Evolutionary conservation across 306 rosid genomes (phyloP), one percentile per base, ranked within the genome.

Genomic region (Ormosia semicastrata): DNA sequence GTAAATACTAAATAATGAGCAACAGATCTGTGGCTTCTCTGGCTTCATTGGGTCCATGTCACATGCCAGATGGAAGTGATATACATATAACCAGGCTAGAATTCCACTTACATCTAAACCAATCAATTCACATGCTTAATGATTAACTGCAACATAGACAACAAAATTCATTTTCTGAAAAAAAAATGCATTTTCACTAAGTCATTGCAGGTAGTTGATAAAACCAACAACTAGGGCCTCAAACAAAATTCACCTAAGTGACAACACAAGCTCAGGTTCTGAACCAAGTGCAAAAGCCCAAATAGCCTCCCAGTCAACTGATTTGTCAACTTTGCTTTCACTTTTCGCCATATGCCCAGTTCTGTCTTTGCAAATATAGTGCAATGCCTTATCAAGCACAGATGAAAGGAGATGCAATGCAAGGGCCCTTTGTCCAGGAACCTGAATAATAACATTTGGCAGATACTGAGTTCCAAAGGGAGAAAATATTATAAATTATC

Each of bases 201-300:
- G 8, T 69, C 34, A 59, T 40, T 56, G 79, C 24, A 65, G 33
- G 59, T 39, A 52, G 66, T 49, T 59, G 60, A 76, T 56, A 40
- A 79, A 71, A 66, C 81, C 65, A 87, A 63, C 57, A 85, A 52
- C 49, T 66, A 8, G 62, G 40, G 70, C 63, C 34, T 84, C 74
- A 73, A 70, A 37, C 50, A 66, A 74, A 56, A 78, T 40, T 83
- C 59, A 95, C 99, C 99, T 93, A 6, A 95, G 90, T 40, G 99
- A 85, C 79, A 93, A 89, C 67, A 86, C 86, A 4, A 95, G 99
- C 86, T 95, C 98, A 73, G 99, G 97, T 87, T 95, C 96, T 59
- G 99, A 98, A 73, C 99, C 99, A 62, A 95, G 93, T 68, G 90
- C 89, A 82, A 83, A 95, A 73, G 98, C 95, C 99, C 99, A 95